These are phyloP conservation scores for Phyllosticta ampelicida DNA, from an alignment of 2,329 filamentous ascomycete species.

Conservation along the genomic window DNA sequence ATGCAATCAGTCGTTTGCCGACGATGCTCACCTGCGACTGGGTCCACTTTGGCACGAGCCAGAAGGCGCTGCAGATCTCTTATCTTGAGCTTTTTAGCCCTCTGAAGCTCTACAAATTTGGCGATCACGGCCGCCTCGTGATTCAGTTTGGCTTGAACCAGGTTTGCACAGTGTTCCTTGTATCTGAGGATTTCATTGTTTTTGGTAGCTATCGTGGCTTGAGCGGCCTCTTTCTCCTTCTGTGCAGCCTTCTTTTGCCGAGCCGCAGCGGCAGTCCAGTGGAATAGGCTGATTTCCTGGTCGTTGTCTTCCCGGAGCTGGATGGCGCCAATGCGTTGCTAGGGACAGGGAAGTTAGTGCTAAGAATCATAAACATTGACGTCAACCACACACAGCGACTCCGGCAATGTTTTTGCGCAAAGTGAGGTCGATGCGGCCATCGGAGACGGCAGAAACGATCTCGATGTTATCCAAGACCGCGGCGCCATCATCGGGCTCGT, in stretches of 20 bases:
- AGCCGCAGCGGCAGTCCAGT: constrained; percentile 56
- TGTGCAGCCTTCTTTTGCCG: constrained; percentile 38
- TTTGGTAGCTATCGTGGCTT: constrained; percentile 40
- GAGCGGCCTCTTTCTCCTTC: constrained; percentile 34
- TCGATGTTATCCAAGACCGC: constrained; percentile 46
- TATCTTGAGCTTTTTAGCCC: constrained; percentile 73
- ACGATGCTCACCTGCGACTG: constrained; percentile 18
- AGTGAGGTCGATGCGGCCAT: constrained; percentile 47
- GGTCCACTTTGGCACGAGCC: constrained; percentile 39
- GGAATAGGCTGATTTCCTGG: constrained; percentile 53
- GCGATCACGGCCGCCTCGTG: constrained; percentile 56
- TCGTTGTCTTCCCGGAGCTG: constrained; percentile 45
- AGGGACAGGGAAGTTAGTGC: background rate
- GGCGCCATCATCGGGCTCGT: constrained; percentile 25
- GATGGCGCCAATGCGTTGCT: constrained; percentile 62
- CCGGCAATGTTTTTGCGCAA: constrained; percentile 52
- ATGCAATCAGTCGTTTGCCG: background rate
- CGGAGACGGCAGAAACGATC: constrained; percentile 44
- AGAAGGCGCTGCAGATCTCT: constrained; percentile 59
- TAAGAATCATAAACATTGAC: constrained; percentile 10
- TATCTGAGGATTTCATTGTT: constrained; percentile 48
- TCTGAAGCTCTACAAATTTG: constrained; percentile 61
- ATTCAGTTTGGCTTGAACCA: constrained; percentile 53
- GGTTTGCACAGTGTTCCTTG: constrained; percentile 52
- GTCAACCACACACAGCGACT: constrained; percentile 48